Base-by-base conservation (phyloP, 345 rosid genomes). In the Ceriops zippeliana region DNA sequence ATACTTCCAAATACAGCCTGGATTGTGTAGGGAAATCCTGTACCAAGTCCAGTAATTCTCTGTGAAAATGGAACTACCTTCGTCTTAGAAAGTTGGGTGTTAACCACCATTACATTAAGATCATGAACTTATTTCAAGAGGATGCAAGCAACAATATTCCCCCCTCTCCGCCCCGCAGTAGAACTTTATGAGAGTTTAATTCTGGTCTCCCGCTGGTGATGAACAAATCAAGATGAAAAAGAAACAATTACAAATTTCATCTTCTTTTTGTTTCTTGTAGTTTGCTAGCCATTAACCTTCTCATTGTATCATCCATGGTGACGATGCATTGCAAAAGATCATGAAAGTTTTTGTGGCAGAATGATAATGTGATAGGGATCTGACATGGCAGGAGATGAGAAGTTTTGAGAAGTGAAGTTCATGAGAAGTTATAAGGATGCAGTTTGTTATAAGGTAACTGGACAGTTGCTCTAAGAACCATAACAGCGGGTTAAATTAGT, bases 361-460 rank as follows among this genome's bases (percentile, higher is more conserved):
- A 81, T 74, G 74, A 70, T 78, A 73, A 62, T 76, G 57, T 66
- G 78, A 67, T 75, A 67, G 80, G 47, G 7, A 75, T 73, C 76
- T 78, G 78, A 81, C 73, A 65, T 76, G 78, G 62, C 67, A 52
- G 59, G 67, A 71, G 79, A 73, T 71, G 80, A 77, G 74, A 74
- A 79, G 65, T 80, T 73, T 69, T 76, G 84, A 80, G 77, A 80
- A 78, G 70, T 80, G 65, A 52, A 58, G 60, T 69, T 73, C 77
- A 70, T 83, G 81, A 65, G 79, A 62, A 73, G 71, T 78, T 78
- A 68, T 73, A 73, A 73, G 73, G 83, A 64, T 75, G 72, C 63
- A 28, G 62, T 66, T 60, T 78, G 66, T 73, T 58, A 31, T 37
- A 47, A 82, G 16, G 76, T 79, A 77, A 81, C 67, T 69, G 67